These are phyloP conservation scores for Canna indica DNA, from an alignment of 176 grass and related monocot species.

Conservation along the genomic window DNA sequence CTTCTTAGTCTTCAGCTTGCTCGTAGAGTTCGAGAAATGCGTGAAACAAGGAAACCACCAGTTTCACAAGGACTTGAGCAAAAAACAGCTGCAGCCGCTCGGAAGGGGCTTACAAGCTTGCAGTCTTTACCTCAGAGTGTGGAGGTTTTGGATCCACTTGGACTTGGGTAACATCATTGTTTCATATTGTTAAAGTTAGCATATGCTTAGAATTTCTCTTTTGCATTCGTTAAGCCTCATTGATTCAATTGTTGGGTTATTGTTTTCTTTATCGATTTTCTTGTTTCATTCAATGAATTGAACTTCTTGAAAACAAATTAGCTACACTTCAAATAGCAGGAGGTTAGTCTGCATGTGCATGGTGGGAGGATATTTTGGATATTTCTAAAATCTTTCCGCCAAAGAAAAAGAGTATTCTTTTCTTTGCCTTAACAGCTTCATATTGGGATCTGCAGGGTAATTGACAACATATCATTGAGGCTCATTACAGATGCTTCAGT, in stretches of 20 bases:
- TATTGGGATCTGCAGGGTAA: slow-evolving; percentile 49
- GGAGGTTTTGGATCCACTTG: slow-evolving; percentile 96
- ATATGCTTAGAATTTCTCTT: neutral
- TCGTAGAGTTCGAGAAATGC: slow-evolving; percentile 92
- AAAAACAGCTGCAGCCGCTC: slow-evolving; percentile 50
- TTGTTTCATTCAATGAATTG: no score
- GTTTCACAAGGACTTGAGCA: slow-evolving; percentile 57
- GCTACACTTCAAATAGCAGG: no score
- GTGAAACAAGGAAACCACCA: slow-evolving; percentile 75
- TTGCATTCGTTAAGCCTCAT: neutral
- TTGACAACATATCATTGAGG: slow-evolving; percentile 89
- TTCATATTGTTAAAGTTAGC: neutral
- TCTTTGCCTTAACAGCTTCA: slow-evolving; percentile 14
- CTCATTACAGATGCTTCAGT: slow-evolving; percentile 78
- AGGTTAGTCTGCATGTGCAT: no score
- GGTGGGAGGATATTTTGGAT: no score
- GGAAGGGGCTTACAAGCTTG: slow-evolving; percentile 59
- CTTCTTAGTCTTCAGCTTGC: slow-evolving; percentile 44
- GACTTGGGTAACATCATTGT: slow-evolving; percentile 69
- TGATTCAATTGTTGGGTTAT: neutral
- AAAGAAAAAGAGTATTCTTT: no score
- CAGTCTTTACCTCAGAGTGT: slow-evolving; percentile 91
- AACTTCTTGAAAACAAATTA: no score
- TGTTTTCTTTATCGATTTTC: no score
- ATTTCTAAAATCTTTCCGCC: no score